Conservation (phyloP, 176 grass and related monocot species). For the Oryza officinalis region DNA sequence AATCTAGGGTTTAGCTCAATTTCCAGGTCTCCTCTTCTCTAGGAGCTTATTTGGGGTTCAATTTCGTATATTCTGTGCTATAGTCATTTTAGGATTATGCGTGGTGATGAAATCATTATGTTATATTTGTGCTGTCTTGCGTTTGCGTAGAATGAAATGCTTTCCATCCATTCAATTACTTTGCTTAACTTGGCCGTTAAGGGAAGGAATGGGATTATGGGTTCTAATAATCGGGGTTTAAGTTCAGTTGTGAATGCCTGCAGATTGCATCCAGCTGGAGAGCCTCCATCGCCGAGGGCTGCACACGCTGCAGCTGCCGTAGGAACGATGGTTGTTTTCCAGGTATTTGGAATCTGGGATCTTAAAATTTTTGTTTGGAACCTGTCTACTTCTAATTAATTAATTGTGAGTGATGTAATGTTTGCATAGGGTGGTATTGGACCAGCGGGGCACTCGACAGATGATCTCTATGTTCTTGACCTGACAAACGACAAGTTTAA, state of each 20-base stretch:
- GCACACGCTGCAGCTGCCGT: constrained; percentile 84
- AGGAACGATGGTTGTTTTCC: constrained; percentile 96
- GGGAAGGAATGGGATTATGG: neutral
- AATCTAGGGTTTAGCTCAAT: constrained; percentile 13
- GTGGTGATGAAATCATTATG: constrained; percentile 11
- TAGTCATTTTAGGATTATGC: neutral
- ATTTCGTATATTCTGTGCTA: neutral
- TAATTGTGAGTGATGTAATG: constrained; percentile 12
- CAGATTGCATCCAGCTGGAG: constrained; percentile 75
- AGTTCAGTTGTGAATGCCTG: constrained; percentile 21
- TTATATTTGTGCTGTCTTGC: neutral
- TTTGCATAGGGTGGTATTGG: constrained; percentile 83
- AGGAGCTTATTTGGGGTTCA: neutral
- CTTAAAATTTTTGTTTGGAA: constrained; percentile 21
- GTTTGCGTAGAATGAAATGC: neutral
- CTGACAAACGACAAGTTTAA: constrained; percentile 98
- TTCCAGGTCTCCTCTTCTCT: neutral
- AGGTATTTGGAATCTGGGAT: constrained; percentile 52
- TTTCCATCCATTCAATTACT: constrained; percentile 13
- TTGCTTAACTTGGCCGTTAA: neutral
- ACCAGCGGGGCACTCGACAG: constrained; percentile 92
- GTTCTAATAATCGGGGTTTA: neutral
- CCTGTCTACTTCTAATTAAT: constrained; percentile 20
- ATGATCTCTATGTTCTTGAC: constrained; percentile 97
- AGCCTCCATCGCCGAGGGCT: constrained; percentile 84